Percentiles rank a stretch among this genome's conserved stretches.
These are phyloP conservation scores for Zygoascus flipseniorum DNA, from an alignment of 805 yeast genomes.

Conservation along the genomic window DNA sequence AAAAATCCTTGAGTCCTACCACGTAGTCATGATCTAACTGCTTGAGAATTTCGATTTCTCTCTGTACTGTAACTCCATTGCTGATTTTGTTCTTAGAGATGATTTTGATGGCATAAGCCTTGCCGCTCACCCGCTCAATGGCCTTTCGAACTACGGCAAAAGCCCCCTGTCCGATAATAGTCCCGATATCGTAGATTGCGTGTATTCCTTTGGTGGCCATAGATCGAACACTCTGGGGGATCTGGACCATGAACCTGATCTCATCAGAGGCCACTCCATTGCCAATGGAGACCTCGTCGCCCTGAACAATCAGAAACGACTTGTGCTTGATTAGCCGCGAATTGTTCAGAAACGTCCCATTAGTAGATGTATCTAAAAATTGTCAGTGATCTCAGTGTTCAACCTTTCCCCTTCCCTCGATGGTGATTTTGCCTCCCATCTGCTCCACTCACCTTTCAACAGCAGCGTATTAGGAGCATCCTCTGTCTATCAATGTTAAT, in stretches of 20 bases:
- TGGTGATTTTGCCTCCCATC: neutral
- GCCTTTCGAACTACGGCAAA: constrained; percentile 94
- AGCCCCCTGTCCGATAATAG: constrained; percentile 94
- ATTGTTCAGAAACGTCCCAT: constrained; percentile 85
- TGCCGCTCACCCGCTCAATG: constrained; percentile 75
- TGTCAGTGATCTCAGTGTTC: constrained; percentile 29
- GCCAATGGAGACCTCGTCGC: constrained; percentile 90
- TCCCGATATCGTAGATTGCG: constrained; percentile 65
- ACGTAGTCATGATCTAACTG: constrained; percentile 77
- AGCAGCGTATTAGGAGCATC: constrained; percentile 12
- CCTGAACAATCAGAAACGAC: constrained; percentile 76
- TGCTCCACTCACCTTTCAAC: constrained; percentile 3
- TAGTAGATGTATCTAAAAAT: constrained; percentile 70
- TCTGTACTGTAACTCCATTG: constrained; percentile 69
- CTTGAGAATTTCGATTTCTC: constrained; percentile 77
- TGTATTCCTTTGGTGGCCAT: constrained; percentile 44
- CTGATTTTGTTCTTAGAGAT: constrained; percentile 72
- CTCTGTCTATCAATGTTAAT: constrained; percentile 9
- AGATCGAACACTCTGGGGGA: constrained; percentile 27
- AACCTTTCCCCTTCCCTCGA: neutral
- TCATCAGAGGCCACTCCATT: constrained; percentile 71
- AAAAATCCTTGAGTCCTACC: constrained; percentile 73
- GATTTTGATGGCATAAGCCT: constrained; percentile 83
- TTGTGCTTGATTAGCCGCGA: constrained; percentile 63
- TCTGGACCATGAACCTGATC: constrained; percentile 39